phyloP scores from a whole-genome alignment of 148 eudicot genomes.

The Rhododendron henanense region DNA sequence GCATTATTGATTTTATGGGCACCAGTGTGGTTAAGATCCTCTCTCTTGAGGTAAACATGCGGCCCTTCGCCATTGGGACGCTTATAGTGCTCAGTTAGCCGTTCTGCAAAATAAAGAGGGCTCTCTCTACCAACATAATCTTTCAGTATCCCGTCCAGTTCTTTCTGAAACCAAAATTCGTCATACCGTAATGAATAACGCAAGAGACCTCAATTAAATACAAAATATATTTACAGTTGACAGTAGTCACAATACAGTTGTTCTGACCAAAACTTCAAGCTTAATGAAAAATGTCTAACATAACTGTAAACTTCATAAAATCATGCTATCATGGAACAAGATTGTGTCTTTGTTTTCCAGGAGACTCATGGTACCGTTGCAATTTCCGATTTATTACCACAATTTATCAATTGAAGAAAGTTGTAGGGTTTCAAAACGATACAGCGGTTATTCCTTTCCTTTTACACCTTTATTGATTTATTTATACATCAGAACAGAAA shows the following conservation, averaged over 20 bases:
- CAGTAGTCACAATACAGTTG: not conserved
- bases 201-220: not conserved
- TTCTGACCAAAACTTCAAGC: not conserved
- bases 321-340: not conserved
- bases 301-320: not conserved
- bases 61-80: constrained; percentile 83
- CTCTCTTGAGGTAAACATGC: constrained; percentile 77
- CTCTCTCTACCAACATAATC: constrained; percentile 96
- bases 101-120: constrained; percentile 91
- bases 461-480: not conserved
- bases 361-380: not conserved
- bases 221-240: not conserved
- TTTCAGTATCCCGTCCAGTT: constrained; percentile 63
- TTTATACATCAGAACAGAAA: not conserved
- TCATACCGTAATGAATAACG: not conserved
- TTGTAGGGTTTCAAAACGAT: not conserved
- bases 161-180: constrained; percentile 50
- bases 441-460: not conserved
- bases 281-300: not conserved
- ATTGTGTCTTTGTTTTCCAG: not conserved
- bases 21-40: constrained; percentile 87
- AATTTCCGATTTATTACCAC: not conserved
- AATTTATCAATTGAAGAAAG: not conserved
- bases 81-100: constrained; percentile 85
- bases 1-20: constrained; percentile 95